Conservation (phyloP, 306 rosid species). For the Pyrus betulifolia region DNA sequence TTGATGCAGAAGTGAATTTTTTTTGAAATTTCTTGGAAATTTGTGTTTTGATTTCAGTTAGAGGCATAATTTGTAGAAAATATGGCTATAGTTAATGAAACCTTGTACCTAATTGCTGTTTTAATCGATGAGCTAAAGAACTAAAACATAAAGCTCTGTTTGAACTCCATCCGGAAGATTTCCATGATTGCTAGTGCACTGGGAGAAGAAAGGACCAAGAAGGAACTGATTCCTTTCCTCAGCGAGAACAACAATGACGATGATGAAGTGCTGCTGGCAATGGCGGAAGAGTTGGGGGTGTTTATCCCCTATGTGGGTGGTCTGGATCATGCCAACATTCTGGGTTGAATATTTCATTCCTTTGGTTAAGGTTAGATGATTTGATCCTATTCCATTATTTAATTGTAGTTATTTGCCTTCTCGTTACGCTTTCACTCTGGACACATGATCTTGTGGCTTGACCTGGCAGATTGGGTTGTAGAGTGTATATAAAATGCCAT, state of each 20-base stretch:
- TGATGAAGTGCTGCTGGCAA: slow-evolving; percentile 94
- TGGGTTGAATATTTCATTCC: slow-evolving; percentile 78
- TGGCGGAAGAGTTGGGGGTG: slow-evolving; percentile 96
- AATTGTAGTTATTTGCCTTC: background rate
- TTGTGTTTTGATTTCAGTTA: slow-evolving; percentile 9
- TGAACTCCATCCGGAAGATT: slow-evolving; percentile 88
- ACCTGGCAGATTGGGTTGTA: background rate
- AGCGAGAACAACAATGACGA: slow-evolving; percentile 84
- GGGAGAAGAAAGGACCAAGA: slow-evolving; percentile 90
- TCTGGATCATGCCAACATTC: slow-evolving; percentile 66
- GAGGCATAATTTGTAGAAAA: slow-evolving; percentile 16
- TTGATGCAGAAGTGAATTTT: background rate
- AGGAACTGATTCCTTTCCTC: slow-evolving; percentile 82
- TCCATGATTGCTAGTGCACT: slow-evolving; percentile 94
- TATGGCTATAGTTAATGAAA: slow-evolving; percentile 67
- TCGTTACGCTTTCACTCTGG: background rate
- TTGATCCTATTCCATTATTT: background rate
- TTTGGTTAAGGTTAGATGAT: slow-evolving; percentile 66
- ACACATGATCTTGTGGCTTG: slow-evolving; percentile 1
- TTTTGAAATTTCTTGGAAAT: no score
- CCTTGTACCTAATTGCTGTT: slow-evolving; percentile 78
- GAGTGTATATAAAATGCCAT: background rate
- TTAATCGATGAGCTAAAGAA: slow-evolving; percentile 87
- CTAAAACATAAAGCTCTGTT: slow-evolving; percentile 75
- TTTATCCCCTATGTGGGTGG: slow-evolving; percentile 92